Conservation (phyloP, 23 red algal genomes). For the Chondrus crispus region DNA sequence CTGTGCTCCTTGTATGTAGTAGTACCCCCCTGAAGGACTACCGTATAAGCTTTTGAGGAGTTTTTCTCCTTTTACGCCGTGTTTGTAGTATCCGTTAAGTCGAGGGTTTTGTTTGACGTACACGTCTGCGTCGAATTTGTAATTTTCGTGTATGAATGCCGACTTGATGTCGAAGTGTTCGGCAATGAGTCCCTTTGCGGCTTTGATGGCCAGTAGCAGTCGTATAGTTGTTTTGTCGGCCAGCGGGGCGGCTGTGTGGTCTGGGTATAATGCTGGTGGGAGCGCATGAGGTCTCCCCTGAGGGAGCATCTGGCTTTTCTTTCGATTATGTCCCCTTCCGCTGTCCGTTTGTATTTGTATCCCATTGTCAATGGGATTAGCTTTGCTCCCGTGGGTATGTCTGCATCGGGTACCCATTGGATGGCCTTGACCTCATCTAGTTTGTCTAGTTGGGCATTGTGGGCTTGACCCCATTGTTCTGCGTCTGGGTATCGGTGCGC, state of each 20-base stretch:
- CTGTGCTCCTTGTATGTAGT: not conserved
- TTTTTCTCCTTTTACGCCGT: not conserved
- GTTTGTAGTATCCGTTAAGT: not conserved
- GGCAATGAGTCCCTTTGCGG: not conserved
- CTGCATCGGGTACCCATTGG: not conserved
- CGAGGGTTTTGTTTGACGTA: constrained; percentile 23
- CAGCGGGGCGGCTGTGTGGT: not conserved
- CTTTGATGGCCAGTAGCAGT: not conserved
- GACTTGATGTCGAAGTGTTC: constrained; percentile 18
- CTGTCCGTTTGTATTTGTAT: not conserved
- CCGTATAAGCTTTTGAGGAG: constrained; percentile 8
- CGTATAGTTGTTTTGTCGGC: not conserved
- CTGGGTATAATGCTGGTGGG: constrained; percentile 3
- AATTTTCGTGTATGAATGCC: not conserved
- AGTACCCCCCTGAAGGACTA: not conserved
- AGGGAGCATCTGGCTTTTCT: not conserved
- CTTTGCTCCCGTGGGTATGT: not conserved
- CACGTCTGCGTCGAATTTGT: not conserved
- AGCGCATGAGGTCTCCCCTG: not conserved
- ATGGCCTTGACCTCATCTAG: not conserved
- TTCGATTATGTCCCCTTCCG: not conserved
- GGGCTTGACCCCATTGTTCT: not conserved
- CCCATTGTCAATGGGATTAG: not conserved
- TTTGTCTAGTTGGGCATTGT: not conserved
- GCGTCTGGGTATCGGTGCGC: not conserved